Percentiles rank a stretch among this genome's conserved stretches.
Conservation (phyloP, 805 yeast species). For the Candida piceae region DNA sequence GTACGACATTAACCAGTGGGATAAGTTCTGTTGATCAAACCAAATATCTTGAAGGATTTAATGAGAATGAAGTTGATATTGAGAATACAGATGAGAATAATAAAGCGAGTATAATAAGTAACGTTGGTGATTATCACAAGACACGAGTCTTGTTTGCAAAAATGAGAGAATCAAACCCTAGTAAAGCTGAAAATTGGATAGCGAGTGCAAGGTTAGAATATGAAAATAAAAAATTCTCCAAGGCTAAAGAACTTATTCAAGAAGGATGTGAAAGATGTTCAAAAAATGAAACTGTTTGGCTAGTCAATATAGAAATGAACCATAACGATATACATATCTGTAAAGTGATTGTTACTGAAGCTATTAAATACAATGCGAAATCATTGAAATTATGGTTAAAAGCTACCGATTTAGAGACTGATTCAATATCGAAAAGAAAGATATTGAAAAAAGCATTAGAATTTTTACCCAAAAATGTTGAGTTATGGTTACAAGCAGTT, state of each 20-base stretch:
- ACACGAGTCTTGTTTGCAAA: constrained; percentile 60
- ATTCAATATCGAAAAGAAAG: constrained; percentile 44
- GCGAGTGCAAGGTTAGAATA: constrained; percentile 79
- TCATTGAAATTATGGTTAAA: constrained; percentile 68
- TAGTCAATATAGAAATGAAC: constrained; percentile 69
- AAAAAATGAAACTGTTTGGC: constrained; percentile 69
- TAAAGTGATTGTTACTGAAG: constrained; percentile 59
- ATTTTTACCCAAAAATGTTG: constrained; percentile 47
- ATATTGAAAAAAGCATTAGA: constrained; percentile 71
- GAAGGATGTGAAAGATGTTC: constrained; percentile 75
- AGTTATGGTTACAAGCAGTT: constrained; percentile 67
- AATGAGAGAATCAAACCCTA: constrained; percentile 67
- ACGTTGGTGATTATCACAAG: constrained; percentile 52
- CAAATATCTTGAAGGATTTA: constrained; percentile 39
- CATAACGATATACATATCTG: constrained; percentile 38
- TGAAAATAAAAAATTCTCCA: constrained; percentile 46
- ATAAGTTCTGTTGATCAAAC: constrained; percentile 28
- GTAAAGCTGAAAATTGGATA: constrained; percentile 76
- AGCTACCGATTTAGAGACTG: constrained; percentile 64
- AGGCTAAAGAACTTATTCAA: constrained; percentile 58
- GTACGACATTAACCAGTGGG: constrained; percentile 13
- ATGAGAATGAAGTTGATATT: constrained; percentile 14
- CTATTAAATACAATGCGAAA: constrained; percentile 48
- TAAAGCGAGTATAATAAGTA: constrained; percentile 20
- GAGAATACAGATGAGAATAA: constrained; percentile 7